Evolutionary conservation across 768 basidiomycete species (phyloP), one percentile per base, ranked within the genome.

Genomic region (Suillus decipiens): DNA sequence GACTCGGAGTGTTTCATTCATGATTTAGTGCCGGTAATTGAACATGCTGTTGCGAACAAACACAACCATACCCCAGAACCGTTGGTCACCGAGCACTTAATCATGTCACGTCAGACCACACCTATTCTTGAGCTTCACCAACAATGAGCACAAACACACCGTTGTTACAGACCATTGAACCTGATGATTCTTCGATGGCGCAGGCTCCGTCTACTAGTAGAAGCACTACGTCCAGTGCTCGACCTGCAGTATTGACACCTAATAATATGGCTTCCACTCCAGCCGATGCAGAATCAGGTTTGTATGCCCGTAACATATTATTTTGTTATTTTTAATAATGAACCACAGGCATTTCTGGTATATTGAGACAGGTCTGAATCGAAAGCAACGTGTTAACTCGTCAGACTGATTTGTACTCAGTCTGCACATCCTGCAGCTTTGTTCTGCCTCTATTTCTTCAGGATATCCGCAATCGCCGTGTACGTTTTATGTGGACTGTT

Each of bases 401-500:
- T 58, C 48, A 37, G 41, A 57, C 56, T 34, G 53, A 50, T 63
- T 50, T 42, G 4, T 48, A 47, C 62, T 59, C 69, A 92, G 89
- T 93, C 92, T 61, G 84, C 90, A 11, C 92, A 93, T 70, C 91
- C 95, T 3, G 69, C 90, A 50, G 88, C 89, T 15, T 82, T 99
- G n/a, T 86, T 95, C 71, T 93, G 89, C 74, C 82, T 99, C 48
- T 99, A 89, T 76, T 76, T 94, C 72, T 97, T 99, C 81, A 85
- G 95, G 53, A 84, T 87, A 64, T 82, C 89, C 7, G 96, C 97
- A n/a, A 86, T 99, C 61, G 80, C 88, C 8, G 92, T 95, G 3
- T 99, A 99, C 76, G 84, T 99, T 53, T 82, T 99, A n/a, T 94
- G 90, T 67, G 96, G 95, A 2, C 89, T 89, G 79, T 89, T 93